Evolutionary conservation across 108 stramenopile genomes (phyloP).

Genomic region (Tribonema minus): DNA sequence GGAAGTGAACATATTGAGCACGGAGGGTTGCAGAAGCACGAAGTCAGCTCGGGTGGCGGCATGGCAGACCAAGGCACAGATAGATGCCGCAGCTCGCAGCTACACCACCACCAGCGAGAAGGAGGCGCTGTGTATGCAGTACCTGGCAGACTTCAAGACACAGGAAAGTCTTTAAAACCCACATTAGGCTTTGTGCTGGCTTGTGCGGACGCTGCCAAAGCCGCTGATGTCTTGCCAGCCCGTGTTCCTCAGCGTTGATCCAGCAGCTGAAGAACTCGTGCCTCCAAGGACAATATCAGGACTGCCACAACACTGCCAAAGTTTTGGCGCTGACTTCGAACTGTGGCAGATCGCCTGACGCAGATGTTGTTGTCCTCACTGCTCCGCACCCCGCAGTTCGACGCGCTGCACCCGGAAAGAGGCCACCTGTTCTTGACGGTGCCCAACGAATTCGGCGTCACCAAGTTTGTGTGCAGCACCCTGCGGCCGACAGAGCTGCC

Average conservation of each 20-base stretch:
- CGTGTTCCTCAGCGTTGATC: too few species aligned
- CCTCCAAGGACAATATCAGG: too few species aligned
- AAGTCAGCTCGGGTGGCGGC: neutral
- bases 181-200: too few species aligned
- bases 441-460: constrained; percentile 59
- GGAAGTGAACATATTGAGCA: neutral
- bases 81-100: neutral
- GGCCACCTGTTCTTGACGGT: constrained; percentile 50
- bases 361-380: too few species aligned
- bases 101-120: neutral
- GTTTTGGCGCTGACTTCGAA: too few species aligned
- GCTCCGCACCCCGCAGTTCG: neutral
- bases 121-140: constrained; percentile 65
- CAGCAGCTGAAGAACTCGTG: too few species aligned
- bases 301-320: too few species aligned
- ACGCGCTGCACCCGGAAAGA: constrained; percentile 54
- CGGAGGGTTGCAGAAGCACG: neutral
- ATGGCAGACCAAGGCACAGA: too few species aligned
- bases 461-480: constrained; percentile 68
- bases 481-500: constrained; percentile 69
- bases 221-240: too few species aligned
- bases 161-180: too few species aligned
- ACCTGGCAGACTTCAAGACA: constrained; percentile 52
- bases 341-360: too few species aligned
- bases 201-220: too few species aligned